Evolutionary conservation across 352 stramenopile genomes (phyloP).

Genomic region (Phytophthora pseudosyringae): DNA sequence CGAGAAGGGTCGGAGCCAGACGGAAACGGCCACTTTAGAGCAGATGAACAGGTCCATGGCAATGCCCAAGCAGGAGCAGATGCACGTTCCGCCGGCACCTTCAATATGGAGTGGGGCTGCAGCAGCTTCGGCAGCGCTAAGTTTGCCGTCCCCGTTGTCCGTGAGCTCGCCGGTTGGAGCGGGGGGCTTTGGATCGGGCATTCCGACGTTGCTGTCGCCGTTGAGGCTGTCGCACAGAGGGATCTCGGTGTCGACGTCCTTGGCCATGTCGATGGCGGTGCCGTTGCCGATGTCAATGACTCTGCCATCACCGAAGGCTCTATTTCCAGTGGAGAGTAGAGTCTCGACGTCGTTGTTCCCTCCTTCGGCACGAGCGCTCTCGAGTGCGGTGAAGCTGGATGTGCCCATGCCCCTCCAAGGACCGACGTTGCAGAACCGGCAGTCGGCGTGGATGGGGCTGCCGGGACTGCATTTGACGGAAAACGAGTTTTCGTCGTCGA

Average conservation of each 20-base stretch:
- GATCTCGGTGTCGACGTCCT: not conserved
- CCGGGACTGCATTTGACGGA: slow-evolving; percentile 40
- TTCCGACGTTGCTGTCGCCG: slow-evolving; percentile 28
- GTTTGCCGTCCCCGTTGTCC: slow-evolving; percentile 42
- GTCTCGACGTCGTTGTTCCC: slow-evolving; percentile 1
- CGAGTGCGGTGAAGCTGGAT: slow-evolving; percentile 8
- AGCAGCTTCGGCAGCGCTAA: slow-evolving; percentile 6
- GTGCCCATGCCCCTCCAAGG: slow-evolving; percentile 8
- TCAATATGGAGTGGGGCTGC: slow-evolving; percentile 13
- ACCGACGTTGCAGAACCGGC: slow-evolving; percentile 59
- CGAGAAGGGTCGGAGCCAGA: slow-evolving; percentile 17
- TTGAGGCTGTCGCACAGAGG: slow-evolving; percentile 25
- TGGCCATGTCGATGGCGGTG: slow-evolving; percentile 14
- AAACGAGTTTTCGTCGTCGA: slow-evolving; percentile 34
- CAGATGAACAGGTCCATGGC: not conserved
- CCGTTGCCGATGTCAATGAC: slow-evolving; percentile 24
- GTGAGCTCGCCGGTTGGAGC: slow-evolving; percentile 36
- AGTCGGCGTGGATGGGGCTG: slow-evolving; percentile 61
- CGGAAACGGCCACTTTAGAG: slow-evolving; percentile 2
- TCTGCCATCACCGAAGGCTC: slow-evolving; percentile 20
- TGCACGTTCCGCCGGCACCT: slow-evolving; percentile 7
- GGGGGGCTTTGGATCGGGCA: slow-evolving; percentile 2
- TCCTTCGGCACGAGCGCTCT: not conserved
- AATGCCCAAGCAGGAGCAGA: slow-evolving; percentile 4
- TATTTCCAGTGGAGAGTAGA: slow-evolving; percentile 37